Percentiles rank a stretch among this genome's conserved stretches.
Evolutionary conservation across 169 alveolate species (phyloP).

Genomic region (Eimeria brunetti): DNA sequence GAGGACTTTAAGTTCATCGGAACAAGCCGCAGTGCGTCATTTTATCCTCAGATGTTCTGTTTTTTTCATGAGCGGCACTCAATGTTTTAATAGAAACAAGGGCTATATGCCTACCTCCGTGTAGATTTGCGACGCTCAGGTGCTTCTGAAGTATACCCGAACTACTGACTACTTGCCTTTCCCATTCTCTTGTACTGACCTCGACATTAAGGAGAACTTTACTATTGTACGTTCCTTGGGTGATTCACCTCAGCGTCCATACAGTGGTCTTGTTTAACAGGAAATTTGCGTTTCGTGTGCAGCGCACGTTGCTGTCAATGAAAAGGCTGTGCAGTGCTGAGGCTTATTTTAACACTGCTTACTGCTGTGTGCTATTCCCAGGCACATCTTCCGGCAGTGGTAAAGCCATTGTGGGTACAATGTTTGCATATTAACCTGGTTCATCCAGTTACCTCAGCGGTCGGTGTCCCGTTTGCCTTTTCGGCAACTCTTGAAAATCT

Average conservation of each 20-base stretch:
- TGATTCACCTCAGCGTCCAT: background rate
- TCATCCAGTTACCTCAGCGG: slow-evolving; percentile 40
- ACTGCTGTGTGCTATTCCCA: background rate
- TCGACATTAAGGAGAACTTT: slow-evolving; percentile 47
- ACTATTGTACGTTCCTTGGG: slow-evolving; percentile 9
- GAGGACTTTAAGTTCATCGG: slow-evolving; percentile 8
- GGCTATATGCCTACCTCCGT: background rate
- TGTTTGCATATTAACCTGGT: slow-evolving; percentile 36
- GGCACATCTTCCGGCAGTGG: slow-evolving; percentile 50
- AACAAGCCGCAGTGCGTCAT: slow-evolving; percentile 32
- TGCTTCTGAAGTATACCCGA: slow-evolving; percentile 60
- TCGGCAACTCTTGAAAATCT: slow-evolving; percentile 58
- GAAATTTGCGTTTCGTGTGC: background rate
- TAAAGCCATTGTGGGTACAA: slow-evolving; percentile 41
- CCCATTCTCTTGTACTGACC: slow-evolving; percentile 45
- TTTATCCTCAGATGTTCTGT: background rate
- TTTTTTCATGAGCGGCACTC: background rate
- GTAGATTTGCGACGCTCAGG: slow-evolving; percentile 38
- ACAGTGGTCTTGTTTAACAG: background rate
- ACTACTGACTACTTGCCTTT: slow-evolving; percentile 34
- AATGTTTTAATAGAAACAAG: background rate
- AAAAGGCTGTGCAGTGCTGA: background rate
- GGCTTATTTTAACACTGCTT: background rate
- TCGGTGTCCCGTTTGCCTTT: slow-evolving; percentile 63
- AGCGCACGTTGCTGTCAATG: background rate